Evolutionary conservation across 1,139 yeast species (phyloP).

Genomic region (Nakaseomyces sp.): DNA sequence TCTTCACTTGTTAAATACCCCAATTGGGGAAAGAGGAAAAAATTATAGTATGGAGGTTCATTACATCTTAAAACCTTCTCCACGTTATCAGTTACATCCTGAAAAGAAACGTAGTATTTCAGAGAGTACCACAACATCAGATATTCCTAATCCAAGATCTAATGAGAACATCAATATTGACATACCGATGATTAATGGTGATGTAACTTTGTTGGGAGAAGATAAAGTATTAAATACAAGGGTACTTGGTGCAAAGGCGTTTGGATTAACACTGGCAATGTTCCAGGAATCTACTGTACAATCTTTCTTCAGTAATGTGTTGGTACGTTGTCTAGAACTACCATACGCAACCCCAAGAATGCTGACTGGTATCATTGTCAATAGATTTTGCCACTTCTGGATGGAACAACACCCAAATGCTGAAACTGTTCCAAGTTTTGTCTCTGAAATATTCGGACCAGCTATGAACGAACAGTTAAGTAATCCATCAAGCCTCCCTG

Average conservation of each 20-base stretch:
- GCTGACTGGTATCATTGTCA: constrained; percentile 57
- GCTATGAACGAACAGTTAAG: constrained; percentile 38
- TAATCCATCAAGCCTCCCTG: constrained; percentile 41
- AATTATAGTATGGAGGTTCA: constrained; percentile 75
- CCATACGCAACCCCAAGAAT: constrained; percentile 77
- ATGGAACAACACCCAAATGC: constrained; percentile 12
- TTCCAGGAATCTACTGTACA: constrained; percentile 39
- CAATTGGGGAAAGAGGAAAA: constrained; percentile 87
- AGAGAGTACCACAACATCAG: constrained; percentile 17
- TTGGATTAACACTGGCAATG: constrained; percentile 60
- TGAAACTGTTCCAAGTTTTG: constrained; percentile 20
- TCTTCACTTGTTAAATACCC: constrained; percentile 72
- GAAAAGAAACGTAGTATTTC: constrained; percentile 29
- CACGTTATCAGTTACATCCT: constrained; percentile 28
- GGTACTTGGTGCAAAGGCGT: constrained; percentile 64
- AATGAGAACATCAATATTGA: constrained; percentile 72
- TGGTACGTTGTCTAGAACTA: constrained; percentile 30
- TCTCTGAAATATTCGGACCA: constrained; percentile 31
- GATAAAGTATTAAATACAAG: constrained; percentile 71
- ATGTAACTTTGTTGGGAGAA: constrained; percentile 73
- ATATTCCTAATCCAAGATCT: constrained; percentile 46
- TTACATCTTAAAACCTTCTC: constrained; percentile 68
- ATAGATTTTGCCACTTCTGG: constrained; percentile 54
- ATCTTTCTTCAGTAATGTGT: constrained; percentile 33
- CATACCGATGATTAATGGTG: constrained; percentile 87